Base-by-base conservation (phyloP, 768 basidiomycete genomes). In the Lactifluus hygrophoroides region DNA sequence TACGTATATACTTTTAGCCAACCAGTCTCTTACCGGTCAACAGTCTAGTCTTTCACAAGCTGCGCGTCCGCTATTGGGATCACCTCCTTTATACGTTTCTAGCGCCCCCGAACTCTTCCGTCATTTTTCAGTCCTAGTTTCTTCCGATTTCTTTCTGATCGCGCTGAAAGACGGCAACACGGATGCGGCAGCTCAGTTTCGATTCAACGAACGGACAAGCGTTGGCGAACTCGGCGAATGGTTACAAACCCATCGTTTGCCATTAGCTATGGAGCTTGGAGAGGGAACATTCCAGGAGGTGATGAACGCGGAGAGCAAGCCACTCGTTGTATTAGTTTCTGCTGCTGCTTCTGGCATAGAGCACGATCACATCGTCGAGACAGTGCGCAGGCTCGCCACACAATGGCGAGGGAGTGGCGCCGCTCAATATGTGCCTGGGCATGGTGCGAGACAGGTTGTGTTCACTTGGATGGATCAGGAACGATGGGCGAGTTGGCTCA, bases 391-490 rank as follows among this genome's bases (percentile, higher is more conserved):
- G 61, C 74, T 85, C 6, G 84, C 78, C 1, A 74, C 72, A 65
- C 80, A 75, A 64, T 93, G 85, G 91, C 77, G 79, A 59, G 65
- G 73, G 52, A 71, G 69, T 38, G 74, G 76, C 34, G 75, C 72
- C 25, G 55, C 35, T 19, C 53, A 44, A 7, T 45, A 61, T 52
- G 66, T 65, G 49, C 60, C 60, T 43, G 69, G 53, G 59, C 60
- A 65, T 43, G 72, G 38, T n/a, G 55, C 54, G 42, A 71, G 78
- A 35, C 79, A 83, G 43, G 85, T 95, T 0, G 80, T 94, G 49
- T 96, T 94, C 71, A 79, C 86, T 9, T 93, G 87, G 86, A 93
- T 96, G 82, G 91, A 99, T 67, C 80, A 76, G 2, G 83, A 82
- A 25, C 80, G 77, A 70, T 97, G 95, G 94, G 77, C 71, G 25